Percentiles rank a stretch among this genome's conserved stretches.
Conservation (phyloP, 768 basidiomycete genomes). For the Leccinum imitatum region DNA sequence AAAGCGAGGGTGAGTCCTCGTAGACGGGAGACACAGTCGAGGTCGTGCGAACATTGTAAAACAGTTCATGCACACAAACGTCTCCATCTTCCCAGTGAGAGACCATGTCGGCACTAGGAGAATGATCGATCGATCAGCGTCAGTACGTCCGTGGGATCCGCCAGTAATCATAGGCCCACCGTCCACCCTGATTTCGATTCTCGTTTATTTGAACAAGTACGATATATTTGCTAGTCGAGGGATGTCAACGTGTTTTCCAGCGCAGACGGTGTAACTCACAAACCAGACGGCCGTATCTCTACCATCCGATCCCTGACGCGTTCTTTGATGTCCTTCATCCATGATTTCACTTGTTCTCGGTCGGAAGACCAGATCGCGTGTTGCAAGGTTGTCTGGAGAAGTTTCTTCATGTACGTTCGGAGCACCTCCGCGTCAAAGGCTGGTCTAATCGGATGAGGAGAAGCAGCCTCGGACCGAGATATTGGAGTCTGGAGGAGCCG, state of each 20-base stretch:
- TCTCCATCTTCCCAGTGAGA: constrained; percentile 91
- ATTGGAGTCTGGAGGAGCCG: constrained; percentile 36
- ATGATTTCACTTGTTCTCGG: constrained; percentile 63
- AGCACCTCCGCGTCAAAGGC: constrained; percentile 72
- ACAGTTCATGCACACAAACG: constrained; percentile 74
- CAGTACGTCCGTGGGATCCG: constrained; percentile 7
- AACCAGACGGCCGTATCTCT: constrained; percentile 77
- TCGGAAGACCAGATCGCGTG: constrained; percentile 67
- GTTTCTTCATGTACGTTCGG: constrained; percentile 79
- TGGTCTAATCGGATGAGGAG: constrained; percentile 43
- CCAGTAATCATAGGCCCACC: constrained; percentile 44
- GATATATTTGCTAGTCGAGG: constrained; percentile 69
- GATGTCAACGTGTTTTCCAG: constrained; percentile 16
- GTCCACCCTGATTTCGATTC: constrained; percentile 83
- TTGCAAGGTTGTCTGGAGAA: constrained; percentile 68
- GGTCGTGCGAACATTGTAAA: constrained; percentile 60
- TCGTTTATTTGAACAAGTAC: constrained; percentile 84
- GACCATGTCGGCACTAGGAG: constrained; percentile 68
- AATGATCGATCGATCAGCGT: neutral
- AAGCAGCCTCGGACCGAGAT: constrained; percentile 61
- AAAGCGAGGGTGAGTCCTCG: constrained; percentile 10
- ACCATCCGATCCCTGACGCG: constrained; percentile 85
- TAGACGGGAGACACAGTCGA: constrained; percentile 10
- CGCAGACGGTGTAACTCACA: constrained; percentile 51
- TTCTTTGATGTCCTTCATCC: constrained; percentile 84